phyloP scores from a whole-genome alignment of 78 protist species.

The Anaeramoeba flamelloides region DNA sequence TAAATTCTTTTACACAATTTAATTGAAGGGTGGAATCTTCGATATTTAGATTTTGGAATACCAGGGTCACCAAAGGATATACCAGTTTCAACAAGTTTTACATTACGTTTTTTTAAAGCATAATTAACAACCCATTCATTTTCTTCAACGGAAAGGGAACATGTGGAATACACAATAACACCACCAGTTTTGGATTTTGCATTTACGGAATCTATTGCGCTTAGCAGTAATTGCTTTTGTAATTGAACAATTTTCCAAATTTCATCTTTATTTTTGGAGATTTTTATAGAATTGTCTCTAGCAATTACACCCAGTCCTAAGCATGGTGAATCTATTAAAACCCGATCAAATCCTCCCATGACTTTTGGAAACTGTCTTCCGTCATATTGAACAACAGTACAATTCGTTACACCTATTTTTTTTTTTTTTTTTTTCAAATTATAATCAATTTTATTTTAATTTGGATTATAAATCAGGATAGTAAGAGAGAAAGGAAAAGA shows the following conservation, averaged over 20 bases:
- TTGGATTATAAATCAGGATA: no score
- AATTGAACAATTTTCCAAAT: conserved; percentile 45
- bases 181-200: conserved; percentile 73
- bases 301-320: conserved; percentile 92
- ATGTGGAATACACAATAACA: conserved; percentile 41
- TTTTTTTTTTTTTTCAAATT: no score
- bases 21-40: conserved; percentile 58
- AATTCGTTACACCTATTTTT: conserved; percentile 54
- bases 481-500: no score
- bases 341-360: conserved; percentile 69
- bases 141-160: conserved; percentile 72
- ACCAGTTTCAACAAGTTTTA: conserved; percentile 40
- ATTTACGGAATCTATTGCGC: conserved; percentile 81
- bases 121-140: conserved; percentile 91
- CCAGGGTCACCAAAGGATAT: conserved; percentile 54
- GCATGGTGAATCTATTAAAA: conserved; percentile 98
- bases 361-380: conserved; percentile 62
- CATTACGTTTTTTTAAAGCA: conserved; percentile 58
- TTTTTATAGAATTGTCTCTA: conserved; percentile 68
- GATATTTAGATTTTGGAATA: conserved; percentile 23
- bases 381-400: conserved; percentile 65
- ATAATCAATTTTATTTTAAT: no score
- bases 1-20: conserved; percentile 58
- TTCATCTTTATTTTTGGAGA: conserved; percentile 54
- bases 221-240: conserved; percentile 80